Conservation (phyloP, 2,329 filamentous ascomycete genomes). For the Rutstroemia sp. region DNA sequence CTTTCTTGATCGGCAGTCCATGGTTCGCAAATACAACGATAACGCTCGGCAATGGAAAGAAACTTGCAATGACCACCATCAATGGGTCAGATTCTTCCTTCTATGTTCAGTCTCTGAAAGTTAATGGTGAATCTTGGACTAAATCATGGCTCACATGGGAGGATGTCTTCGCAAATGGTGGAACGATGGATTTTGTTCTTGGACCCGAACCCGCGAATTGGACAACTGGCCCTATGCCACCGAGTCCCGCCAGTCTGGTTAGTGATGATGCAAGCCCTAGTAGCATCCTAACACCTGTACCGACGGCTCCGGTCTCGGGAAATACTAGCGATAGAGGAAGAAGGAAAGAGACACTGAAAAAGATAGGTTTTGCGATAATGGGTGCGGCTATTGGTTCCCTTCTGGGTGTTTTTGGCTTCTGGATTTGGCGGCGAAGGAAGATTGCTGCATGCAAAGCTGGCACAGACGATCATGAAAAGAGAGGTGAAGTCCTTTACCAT, state of each 20-base stretch:
- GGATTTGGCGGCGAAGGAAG: conserved; percentile 1
- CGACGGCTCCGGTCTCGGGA: background rate
- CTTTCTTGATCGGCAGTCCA: conserved; percentile 57
- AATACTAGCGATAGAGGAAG: background rate
- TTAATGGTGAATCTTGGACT: conserved; percentile 57
- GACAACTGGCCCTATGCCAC: conserved; percentile 52
- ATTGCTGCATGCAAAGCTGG: background rate
- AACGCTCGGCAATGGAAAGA: conserved; percentile 46
- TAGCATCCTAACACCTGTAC: conserved; percentile 2
- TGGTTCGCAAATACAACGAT: conserved; percentile 56
- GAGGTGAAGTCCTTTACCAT: too few species aligned
- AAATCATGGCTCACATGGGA: conserved; percentile 60
- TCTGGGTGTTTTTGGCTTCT: background rate
- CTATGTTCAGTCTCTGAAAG: conserved; percentile 58
- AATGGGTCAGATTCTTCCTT: conserved; percentile 38
- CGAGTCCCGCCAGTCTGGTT: conserved; percentile 43
- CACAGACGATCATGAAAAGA: background rate
- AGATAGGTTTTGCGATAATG: background rate
- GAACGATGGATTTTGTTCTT: conserved; percentile 57
- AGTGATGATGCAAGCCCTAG: background rate
- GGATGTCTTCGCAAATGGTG: conserved; percentile 58
- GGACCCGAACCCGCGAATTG: conserved; percentile 45
- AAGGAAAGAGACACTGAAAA: background rate
- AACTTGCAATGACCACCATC: conserved; percentile 45
- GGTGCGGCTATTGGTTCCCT: background rate